Evolutionary conservation across 148 eudicot species (phyloP).

Genomic region (Tetragonia tetragonoides): DNA sequence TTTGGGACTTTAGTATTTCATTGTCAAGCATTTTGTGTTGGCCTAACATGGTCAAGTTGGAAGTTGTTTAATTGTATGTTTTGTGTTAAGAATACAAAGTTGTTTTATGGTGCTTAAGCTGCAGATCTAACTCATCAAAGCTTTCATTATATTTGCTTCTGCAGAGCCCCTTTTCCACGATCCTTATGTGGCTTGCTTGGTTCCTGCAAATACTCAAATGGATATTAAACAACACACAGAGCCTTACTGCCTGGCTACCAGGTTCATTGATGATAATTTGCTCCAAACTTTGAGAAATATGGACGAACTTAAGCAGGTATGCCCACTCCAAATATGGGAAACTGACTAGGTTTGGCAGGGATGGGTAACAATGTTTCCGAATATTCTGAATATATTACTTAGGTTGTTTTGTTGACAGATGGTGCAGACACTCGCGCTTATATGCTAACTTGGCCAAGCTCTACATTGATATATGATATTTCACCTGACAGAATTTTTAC

Average conservation of each 20-base stretch:
- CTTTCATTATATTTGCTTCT: constrained; percentile 20
- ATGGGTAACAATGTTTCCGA: neutral
- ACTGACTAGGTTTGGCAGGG: constrained; percentile 7
- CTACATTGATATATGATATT: constrained; percentile 69
- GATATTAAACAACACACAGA: constrained; percentile 32
- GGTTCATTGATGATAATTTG: constrained; percentile 79
- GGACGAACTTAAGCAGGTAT: constrained; percentile 75
- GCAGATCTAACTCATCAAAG: neutral
- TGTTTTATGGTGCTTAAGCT: neutral
- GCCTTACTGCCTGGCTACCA: constrained; percentile 68
- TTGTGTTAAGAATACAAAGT: neutral
- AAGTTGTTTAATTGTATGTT: neutral
- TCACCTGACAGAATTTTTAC: constrained; percentile 56
- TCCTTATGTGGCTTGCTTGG: constrained; percentile 69
- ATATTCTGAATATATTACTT: constrained; percentile 21
- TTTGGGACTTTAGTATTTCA: neutral
- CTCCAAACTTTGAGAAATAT: constrained; percentile 36
- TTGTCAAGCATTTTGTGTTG: neutral
- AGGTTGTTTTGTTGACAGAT: constrained; percentile 95
- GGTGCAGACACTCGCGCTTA: constrained; percentile 93
- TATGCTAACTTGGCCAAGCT: constrained; percentile 77
- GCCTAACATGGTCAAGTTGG: neutral
- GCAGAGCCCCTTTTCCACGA: constrained; percentile 88
- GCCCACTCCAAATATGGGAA: neutral
- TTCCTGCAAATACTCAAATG: constrained; percentile 38